A percentile compares a stretch with the other conserved stretches of the same genome.
phyloP scores from a whole-genome alignment of 2,329 filamentous ascomycete genomes.

The Nothophaeocryptopus gaeumannii region DNA sequence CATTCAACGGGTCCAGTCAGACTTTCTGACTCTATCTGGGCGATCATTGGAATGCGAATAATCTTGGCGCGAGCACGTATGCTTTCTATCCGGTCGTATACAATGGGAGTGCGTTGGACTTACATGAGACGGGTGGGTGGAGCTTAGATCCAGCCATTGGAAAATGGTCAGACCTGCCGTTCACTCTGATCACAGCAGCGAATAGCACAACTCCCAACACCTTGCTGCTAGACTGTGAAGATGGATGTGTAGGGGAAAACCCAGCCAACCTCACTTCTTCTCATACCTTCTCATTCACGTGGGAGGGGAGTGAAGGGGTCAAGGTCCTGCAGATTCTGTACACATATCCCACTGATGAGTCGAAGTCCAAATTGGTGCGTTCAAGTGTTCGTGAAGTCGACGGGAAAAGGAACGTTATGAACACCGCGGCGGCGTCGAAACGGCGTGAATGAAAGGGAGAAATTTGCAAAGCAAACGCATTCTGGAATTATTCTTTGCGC shows the following conservation, averaged over 20 bases:
- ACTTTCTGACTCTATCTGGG: constrained; percentile 58
- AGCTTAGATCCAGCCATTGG: constrained; percentile 25
- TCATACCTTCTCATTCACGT: constrained; percentile 24
- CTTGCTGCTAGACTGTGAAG: constrained; percentile 19
- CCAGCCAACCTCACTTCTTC: constrained; percentile 23
- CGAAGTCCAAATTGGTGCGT: too few species aligned
- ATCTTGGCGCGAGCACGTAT: constrained; percentile 43
- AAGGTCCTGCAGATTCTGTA: constrained; percentile 27
- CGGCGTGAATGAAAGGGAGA: too few species aligned
- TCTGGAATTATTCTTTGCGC: too few species aligned
- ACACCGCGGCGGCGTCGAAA: too few species aligned
- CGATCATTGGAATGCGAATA: constrained; percentile 62
- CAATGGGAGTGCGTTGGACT: constrained; percentile 16
- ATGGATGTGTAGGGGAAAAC: constrained; percentile 20
- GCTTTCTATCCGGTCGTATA: constrained; percentile 29
- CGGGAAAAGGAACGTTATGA: too few species aligned
- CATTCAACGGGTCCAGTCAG: constrained; percentile 40
- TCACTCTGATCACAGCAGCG: constrained; percentile 19
- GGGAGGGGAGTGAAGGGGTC: constrained; percentile 17
- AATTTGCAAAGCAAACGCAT: too few species aligned
- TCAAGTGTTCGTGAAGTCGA: too few species aligned
- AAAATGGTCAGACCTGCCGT: constrained; percentile 24
- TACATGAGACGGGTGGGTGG: constrained; percentile 29
- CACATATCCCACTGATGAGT: constrained; percentile 14
- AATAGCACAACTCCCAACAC: constrained; percentile 20